phyloP scores from a whole-genome alignment of 352 stramenopile genomes.

The Blastocystis sp. region DNA sequence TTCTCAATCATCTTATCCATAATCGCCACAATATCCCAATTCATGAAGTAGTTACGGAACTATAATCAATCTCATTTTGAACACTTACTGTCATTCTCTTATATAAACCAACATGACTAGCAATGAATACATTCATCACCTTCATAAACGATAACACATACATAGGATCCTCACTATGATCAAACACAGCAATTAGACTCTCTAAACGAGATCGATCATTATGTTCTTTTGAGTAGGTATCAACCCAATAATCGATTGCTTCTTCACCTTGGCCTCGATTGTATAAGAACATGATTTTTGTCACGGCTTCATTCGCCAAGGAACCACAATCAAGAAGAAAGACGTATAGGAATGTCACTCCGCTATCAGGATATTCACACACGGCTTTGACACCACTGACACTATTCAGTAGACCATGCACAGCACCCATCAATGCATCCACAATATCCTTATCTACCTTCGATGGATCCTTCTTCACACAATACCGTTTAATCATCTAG shows the following conservation, averaged over 20 bases:
- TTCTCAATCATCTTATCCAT: conserved; percentile 31
- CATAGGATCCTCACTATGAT: not conserved
- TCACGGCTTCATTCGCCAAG: not conserved
- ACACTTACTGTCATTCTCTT: conserved; percentile 14
- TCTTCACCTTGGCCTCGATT: not conserved
- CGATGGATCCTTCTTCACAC: not conserved
- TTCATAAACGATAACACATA: not conserved
- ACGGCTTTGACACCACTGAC: not conserved
- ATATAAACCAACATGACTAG: conserved; percentile 1
- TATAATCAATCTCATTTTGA: not conserved
- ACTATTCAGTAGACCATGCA: conserved; percentile 26
- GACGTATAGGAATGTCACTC: not conserved
- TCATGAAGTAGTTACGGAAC: conserved; percentile 47
- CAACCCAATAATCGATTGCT: conserved; percentile 11
- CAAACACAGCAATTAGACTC: conserved; percentile 32
- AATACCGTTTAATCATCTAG: conserved; percentile 59
- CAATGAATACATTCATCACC: conserved; percentile 38
- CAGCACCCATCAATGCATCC: not conserved
- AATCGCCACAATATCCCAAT: conserved; percentile 17
- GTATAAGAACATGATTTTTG: not conserved
- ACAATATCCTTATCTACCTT: not conserved
- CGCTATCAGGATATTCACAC: conserved; percentile 24
- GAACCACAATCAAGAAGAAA: not conserved
- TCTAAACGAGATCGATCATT: conserved; percentile 10
- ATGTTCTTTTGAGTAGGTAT: not conserved